Percentiles rank a stretch among this genome's conserved stretches.
Conservation (phyloP, 2,329 filamentous ascomycete genomes). For the Neofusicoccum sp. region DNA sequence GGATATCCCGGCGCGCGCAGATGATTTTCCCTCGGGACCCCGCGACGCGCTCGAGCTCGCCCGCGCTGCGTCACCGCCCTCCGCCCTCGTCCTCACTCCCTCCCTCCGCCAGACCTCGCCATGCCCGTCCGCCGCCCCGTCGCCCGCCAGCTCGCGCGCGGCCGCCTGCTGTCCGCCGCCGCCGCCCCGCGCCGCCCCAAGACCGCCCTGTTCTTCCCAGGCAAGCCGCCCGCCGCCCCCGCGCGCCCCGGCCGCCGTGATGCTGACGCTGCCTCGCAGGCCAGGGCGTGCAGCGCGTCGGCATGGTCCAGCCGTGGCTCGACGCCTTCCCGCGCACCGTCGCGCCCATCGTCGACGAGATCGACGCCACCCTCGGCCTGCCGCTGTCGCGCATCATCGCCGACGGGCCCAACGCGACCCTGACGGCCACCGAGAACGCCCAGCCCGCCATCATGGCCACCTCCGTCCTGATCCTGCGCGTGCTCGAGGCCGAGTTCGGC, state of each 20-base stretch:
- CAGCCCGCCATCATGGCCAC: slow-evolving; percentile 97
- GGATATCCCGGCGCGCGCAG: slow-evolving; percentile 8
- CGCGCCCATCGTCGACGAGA: slow-evolving; percentile 77
- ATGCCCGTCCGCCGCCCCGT: neutral
- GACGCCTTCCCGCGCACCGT: slow-evolving; percentile 81
- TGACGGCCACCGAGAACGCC: slow-evolving; percentile 83
- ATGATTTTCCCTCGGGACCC: slow-evolving; percentile 8
- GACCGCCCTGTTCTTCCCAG: slow-evolving; percentile 44
- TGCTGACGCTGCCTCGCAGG: slow-evolving; percentile 53
- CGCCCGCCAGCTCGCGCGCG: neutral
- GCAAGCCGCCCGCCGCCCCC: slow-evolving; percentile 20
- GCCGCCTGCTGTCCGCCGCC: neutral
- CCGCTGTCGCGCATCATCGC: slow-evolving; percentile 74
- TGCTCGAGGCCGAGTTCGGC: slow-evolving; percentile 82
- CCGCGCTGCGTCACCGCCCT: neutral
- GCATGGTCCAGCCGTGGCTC: slow-evolving; percentile 85
- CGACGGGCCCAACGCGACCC: slow-evolving; percentile 72
- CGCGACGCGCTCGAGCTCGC: slow-evolving; percentile 7
- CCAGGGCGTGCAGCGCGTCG: slow-evolving; percentile 86
- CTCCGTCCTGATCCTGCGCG: slow-evolving; percentile 83
- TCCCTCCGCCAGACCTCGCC: neutral
- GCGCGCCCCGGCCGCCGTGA: neutral
- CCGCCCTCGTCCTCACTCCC: neutral
- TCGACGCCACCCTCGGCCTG: slow-evolving; percentile 75
- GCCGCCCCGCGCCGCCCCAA: slow-evolving; percentile 30